These are phyloP conservation scores for Saccharomycopsis selenospora DNA, from an alignment of 805 yeast genomes.

Conservation along the genomic window DNA sequence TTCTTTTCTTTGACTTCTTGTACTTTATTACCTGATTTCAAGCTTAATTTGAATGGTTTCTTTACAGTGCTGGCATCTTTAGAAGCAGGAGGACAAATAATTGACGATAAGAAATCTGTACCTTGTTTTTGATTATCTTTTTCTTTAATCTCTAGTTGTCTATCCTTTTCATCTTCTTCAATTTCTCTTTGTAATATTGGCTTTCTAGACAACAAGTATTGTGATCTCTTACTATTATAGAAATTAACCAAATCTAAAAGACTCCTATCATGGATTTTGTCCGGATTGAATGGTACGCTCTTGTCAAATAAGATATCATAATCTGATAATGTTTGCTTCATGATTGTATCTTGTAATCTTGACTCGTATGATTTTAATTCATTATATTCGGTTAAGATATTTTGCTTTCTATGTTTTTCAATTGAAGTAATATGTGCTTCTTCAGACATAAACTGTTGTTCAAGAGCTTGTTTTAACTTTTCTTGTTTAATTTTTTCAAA, in stretches of 20 bases:
- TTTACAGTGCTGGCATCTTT: not conserved
- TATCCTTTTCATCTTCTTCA: conserved; percentile 34
- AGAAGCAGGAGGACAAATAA: conserved; percentile 6
- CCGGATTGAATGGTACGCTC: not conserved
- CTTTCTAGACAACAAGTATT: conserved; percentile 35
- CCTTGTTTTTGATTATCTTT: conserved; percentile 18
- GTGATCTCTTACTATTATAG: conserved; percentile 7
- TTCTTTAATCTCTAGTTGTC: conserved; percentile 31
- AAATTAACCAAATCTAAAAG: not conserved
- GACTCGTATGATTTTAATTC: conserved; percentile 32
- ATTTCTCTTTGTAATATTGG: conserved; percentile 37
- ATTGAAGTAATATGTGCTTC: conserved; percentile 19
- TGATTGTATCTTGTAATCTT: conserved; percentile 29
- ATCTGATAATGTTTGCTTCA: not conserved
- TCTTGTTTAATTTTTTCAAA: conserved; percentile 29
- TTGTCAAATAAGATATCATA: conserved; percentile 10
- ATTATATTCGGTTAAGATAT: conserved; percentile 24
- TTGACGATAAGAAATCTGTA: conserved; percentile 21
- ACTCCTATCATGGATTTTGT: not conserved
- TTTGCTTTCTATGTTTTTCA: conserved; percentile 21
- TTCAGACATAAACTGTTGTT: conserved; percentile 23
- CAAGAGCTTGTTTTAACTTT: conserved; percentile 27
- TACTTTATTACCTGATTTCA: conserved; percentile 17
- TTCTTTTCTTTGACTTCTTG: conserved; percentile 5
- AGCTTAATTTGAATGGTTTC: not conserved